phyloP scores from a whole-genome alignment of 352 stramenopile species.

The Globisporangium lucens region DNA sequence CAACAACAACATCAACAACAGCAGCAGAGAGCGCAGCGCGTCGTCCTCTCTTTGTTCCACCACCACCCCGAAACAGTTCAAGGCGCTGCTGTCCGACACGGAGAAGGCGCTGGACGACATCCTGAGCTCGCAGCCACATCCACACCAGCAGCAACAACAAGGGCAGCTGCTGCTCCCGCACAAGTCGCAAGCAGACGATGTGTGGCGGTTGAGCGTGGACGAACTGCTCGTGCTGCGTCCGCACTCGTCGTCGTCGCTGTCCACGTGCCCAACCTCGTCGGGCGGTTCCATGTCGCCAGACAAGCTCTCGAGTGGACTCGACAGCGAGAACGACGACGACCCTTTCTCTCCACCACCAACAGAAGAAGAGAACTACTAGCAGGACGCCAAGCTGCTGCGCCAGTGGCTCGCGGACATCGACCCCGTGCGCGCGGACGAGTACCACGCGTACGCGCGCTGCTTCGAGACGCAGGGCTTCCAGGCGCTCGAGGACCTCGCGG shows the following conservation, averaged over 20 bases:
- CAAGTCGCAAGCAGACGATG: slow-evolving; percentile 36
- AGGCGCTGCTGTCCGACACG: slow-evolving; percentile 37
- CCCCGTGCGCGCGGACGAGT: slow-evolving; percentile 40
- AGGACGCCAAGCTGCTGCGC: slow-evolving; percentile 28
- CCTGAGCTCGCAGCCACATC: slow-evolving; percentile 22
- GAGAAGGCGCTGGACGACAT: slow-evolving; percentile 52
- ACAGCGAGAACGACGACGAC: slow-evolving; percentile 27
- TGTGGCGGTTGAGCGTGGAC: slow-evolving; percentile 53
- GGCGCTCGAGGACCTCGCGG: slow-evolving; percentile 47
- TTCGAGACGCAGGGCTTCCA: slow-evolving; percentile 70
- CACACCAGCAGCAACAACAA: slow-evolving; percentile 20
- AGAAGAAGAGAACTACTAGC: slow-evolving; percentile 10
- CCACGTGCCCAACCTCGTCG: slow-evolving; percentile 20
- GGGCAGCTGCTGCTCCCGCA: not conserved
- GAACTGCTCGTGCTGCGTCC: slow-evolving; percentile 36
- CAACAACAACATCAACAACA: slow-evolving; percentile 13
- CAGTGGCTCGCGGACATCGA: slow-evolving; percentile 62
- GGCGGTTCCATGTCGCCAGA: slow-evolving; percentile 28
- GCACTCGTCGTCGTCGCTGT: slow-evolving; percentile 11
- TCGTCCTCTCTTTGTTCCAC: not conserved
- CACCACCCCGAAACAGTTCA: slow-evolving; percentile 22
- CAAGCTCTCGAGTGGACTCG: slow-evolving; percentile 28
- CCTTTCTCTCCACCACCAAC: not conserved
- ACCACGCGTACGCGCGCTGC: slow-evolving; percentile 48
- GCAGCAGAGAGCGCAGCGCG: not conserved